Conservation (phyloP, 164 flowering plant genomes). For the Piper betle region DNA sequence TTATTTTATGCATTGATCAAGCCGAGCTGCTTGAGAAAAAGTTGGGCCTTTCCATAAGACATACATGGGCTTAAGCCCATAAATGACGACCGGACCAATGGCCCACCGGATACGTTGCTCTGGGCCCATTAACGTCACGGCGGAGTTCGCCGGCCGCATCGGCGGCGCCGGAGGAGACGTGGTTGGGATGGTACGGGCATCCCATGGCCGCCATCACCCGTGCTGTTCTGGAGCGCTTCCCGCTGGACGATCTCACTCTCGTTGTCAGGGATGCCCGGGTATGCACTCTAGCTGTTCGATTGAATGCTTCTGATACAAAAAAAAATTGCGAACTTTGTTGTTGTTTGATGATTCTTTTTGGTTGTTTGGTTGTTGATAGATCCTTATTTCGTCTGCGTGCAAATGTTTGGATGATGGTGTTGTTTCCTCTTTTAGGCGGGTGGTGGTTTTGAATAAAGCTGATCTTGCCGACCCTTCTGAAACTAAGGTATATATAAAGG, state of each 20-base stretch:
- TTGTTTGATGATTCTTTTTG: neutral
- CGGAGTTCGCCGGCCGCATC: conserved; percentile 20
- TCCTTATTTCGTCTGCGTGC: conserved; percentile 60
- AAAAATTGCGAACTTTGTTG: too few species aligned
- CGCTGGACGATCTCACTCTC: conserved; percentile 50
- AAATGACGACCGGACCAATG: too few species aligned
- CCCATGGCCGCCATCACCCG: conserved; percentile 80
- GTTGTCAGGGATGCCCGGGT: conserved; percentile 91
- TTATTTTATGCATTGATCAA: too few species aligned
- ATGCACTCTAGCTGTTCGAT: conserved; percentile 18
- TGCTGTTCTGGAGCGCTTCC: conserved; percentile 57
- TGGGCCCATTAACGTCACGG: conserved; percentile 14
- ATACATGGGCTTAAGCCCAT: too few species aligned
- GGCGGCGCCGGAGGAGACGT: conserved; percentile 23
- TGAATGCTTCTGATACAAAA: conserved; percentile 19
- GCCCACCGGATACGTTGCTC: too few species aligned
- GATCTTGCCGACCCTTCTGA: conserved; percentile 57
- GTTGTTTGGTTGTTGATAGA: conserved; percentile 16
- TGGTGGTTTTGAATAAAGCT: conserved; percentile 62
- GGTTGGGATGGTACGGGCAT: conserved; percentile 45
- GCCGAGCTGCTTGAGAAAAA: too few species aligned
- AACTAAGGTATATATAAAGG: conserved; percentile 25
- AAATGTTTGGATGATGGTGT: conserved; percentile 16
- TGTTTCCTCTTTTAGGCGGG: conserved; percentile 24
- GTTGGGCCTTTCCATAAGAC: too few species aligned